Evolutionary conservation across 2,329 filamentous ascomycete species (phyloP), one percentile per base, ranked within the genome.

Genomic region (Cytospora mali): DNA sequence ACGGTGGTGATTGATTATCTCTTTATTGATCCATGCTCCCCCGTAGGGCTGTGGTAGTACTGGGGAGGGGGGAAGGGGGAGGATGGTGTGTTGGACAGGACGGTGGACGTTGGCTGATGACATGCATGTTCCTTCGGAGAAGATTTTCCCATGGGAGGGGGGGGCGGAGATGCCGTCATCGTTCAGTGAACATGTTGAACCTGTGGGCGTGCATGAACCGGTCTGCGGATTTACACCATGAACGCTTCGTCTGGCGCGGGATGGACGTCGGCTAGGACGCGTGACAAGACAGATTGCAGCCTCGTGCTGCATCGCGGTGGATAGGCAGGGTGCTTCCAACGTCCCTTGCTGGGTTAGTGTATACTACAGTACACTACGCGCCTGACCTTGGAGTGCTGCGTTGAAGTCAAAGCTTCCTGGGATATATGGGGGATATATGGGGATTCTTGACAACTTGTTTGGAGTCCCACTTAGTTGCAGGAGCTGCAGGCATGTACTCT

Each of bases 401-500:
- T 21, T 21, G 39, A 46, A 46, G 7, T 3, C 4, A 11, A 21
- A 21, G 39, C 39, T 21, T 46, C n/a, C n/a, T n/a, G n/a, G 42
- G 42, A 18, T 13, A 18, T 46, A 46, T 46, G n/a, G 42, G 39
- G 42, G 42, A 18, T 13, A 18, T 46, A 46, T 46, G n/a, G 42
- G 39, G 42, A 23, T 46, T n/a, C n/a, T n/a, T 23, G 42, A 46
- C 42, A 21, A 46, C n/a, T 46, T 46, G 42, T 18, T n/a, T n/a
- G 7, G n/a, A 23, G 42, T 46, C 42, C 42, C 42, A 46, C 42
- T 46, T 46, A 13, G 42, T 23, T 46, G 42, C 42, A 46, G 42
- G 42, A 46, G 42, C n/a, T 46, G 42, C 42, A 46, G 42, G 42
- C 42, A 13, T 46, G 42, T n/a, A 46, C 42, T 46, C n/a, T n/a